Conservation (phyloP, 768 basidiomycete species). For the Favolaschia claudopus region DNA sequence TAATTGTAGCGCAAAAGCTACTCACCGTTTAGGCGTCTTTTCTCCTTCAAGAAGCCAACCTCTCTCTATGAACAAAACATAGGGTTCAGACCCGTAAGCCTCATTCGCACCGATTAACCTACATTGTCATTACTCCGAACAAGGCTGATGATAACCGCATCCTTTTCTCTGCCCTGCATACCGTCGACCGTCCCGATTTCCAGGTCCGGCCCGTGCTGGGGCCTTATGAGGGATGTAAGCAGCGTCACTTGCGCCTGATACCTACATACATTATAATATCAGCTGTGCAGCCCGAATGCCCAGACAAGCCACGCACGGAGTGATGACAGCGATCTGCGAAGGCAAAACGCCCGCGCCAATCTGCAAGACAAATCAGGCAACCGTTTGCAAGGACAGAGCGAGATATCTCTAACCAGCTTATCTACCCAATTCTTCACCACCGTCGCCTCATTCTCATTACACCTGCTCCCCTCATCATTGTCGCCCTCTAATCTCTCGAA, state of each 20-base stretch:
- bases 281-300: neutral
- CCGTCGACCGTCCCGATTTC: conserved; percentile 97
- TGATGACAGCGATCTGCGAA: conserved; percentile 85
- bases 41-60: conserved; percentile 94
- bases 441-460: conserved; percentile 94
- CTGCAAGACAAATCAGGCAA: neutral
- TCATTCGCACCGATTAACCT: conserved; percentile 20
- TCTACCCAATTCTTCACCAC: conserved; percentile 87
- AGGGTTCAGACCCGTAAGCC: conserved; percentile 8
- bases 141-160: conserved; percentile 90
- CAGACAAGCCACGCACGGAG: conserved; percentile 63
- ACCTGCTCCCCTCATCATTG: conserved; percentile 88
- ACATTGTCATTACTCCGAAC: conserved; percentile 92
- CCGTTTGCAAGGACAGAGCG: neutral
- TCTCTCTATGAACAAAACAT: conserved; percentile 69
- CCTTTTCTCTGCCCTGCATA: conserved; percentile 96
- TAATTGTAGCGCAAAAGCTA: neutral
- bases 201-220: conserved; percentile 68
- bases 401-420: conserved; percentile 65
- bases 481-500: conserved; percentile 84
- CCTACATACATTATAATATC: conserved; percentile 41
- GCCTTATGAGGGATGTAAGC: conserved; percentile 78
- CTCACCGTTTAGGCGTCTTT: conserved; percentile 87
- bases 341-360: conserved; percentile 42
- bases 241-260: conserved; percentile 96